phyloP scores from a whole-genome alignment of 106 monocot species.

The Agapanthus africanus region DNA sequence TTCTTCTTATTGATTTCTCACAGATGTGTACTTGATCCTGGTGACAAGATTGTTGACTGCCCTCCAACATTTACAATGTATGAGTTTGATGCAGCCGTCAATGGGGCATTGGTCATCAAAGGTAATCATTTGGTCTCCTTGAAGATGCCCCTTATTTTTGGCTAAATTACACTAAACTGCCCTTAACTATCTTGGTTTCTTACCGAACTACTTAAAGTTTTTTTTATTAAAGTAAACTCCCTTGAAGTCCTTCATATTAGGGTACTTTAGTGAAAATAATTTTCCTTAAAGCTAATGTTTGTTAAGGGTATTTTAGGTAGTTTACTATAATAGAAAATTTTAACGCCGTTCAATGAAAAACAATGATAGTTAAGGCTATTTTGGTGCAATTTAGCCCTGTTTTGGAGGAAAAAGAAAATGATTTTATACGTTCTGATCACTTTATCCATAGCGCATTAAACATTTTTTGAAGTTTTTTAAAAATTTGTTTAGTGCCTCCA shows the following conservation, averaged over 20 bases:
- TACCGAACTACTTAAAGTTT: no score
- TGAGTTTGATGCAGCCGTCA: constrained; percentile 97
- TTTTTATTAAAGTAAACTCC: no score
- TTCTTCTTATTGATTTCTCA: constrained; percentile 2
- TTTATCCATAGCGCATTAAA: background rate
- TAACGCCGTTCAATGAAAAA: background rate
- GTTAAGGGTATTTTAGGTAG: no score
- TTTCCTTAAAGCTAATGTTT: no score
- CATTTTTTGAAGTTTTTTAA: background rate
- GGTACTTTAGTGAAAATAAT: no score
- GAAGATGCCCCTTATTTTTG: background rate
- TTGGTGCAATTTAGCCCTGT: no score
- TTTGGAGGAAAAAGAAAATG: no score
- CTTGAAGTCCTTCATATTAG: no score
- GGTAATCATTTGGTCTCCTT: constrained; percentile 29
- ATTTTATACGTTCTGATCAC: background rate
- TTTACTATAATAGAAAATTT: background rate
- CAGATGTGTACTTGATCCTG: constrained; percentile 98
- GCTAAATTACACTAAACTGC: no score
- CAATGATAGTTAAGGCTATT: no score
- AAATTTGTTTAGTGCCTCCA: background rate
- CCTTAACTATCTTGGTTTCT: no score
- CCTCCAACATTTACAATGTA: constrained; percentile 99
- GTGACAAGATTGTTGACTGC: constrained; percentile 93
- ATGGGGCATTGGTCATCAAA: constrained; percentile 85